Evolutionary conservation across 2,329 filamentous ascomycete species (phyloP), one percentile per base, ranked within the genome.

Genomic region (Penicillium olsonii): DNA sequence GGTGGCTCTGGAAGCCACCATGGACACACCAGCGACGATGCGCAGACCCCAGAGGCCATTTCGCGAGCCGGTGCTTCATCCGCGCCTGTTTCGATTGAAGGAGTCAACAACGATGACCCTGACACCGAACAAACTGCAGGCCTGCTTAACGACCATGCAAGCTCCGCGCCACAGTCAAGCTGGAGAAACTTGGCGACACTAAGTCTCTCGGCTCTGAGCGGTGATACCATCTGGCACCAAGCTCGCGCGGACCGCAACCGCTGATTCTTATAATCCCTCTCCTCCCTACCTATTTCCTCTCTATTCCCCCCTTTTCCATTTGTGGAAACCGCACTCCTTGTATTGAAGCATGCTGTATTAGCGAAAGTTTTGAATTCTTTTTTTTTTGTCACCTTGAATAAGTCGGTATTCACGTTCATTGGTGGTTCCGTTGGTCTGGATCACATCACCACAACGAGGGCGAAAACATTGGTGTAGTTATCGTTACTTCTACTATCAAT

Each of bases 1-100:
- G 41, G 50, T 24, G 61, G 62, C 35, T 27, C 50, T n/a, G 56
- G 41, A 37, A 52, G 59, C 26, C 60, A 71, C 22, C 65, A 70
- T 26, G 72, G 77, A 37, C 66, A 72, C 19, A 72, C 73, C 15
- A 69, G 11, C 20, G 31, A 76, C 34, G 68, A 74, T 33, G 56
- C 77, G 12, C 77, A 80, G 57, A 63, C 61, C 4, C 70, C 75
- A 59, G 75, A 73, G 27, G 70, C 70, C 2, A 71, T 76, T 47
- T 73, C 70, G 2, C 67, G 69, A 22, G 76, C 77, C 44, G 73
- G 75, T 20, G 75, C 77, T 5, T 74, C 77, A 3, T 78, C 78
- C 20, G 74, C 80, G 5, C 78, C 78, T 20, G 70, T 76, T 26
- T 77, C 76, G 8, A 74, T 82, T 14, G 67, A 72, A 3, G 56